Percentiles rank a stretch among this genome's conserved stretches.
These are phyloP conservation scores for Metroxylon sagu DNA, from an alignment of 176 grass and related monocot species.

Conservation along the genomic window DNA sequence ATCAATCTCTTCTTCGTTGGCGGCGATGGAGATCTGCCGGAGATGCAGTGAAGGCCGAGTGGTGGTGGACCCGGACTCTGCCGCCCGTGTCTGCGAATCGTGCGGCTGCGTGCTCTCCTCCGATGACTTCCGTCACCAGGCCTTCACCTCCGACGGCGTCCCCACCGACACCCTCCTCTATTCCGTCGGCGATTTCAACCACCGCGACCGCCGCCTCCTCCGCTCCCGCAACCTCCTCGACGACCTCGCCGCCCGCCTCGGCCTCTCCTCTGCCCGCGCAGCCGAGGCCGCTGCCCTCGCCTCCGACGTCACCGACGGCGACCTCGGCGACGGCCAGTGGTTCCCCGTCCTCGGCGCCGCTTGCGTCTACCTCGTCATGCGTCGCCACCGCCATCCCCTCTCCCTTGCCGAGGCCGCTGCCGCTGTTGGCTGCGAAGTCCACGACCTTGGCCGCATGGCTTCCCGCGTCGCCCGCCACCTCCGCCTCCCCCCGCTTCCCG, in stretches of 20 bases:
- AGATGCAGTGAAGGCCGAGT: slow-evolving; percentile 27
- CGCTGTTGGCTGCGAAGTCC: slow-evolving; percentile 15
- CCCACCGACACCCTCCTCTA: slow-evolving; percentile 23
- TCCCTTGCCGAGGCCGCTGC: slow-evolving; percentile 46
- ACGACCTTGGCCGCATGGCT: slow-evolving; percentile 35
- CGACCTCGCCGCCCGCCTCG: slow-evolving; percentile 30
- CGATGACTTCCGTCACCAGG: slow-evolving; percentile 34
- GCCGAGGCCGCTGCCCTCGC: slow-evolving; percentile 39
- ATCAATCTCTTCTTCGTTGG: slow-evolving; percentile 3
- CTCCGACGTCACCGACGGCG: slow-evolving; percentile 33
- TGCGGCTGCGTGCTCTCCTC: slow-evolving; percentile 29
- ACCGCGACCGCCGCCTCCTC: slow-evolving; percentile 41
- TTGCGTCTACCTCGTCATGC: slow-evolving; percentile 42
- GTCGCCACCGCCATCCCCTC: slow-evolving; percentile 40
- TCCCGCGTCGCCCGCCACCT: slow-evolving; percentile 39
- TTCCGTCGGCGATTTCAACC: slow-evolving; percentile 20
- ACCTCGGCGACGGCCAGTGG: slow-evolving; percentile 35
- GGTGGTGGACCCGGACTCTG: slow-evolving; percentile 38
- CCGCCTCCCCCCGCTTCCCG: slow-evolving; percentile 31
- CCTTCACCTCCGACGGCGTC: slow-evolving; percentile 31
- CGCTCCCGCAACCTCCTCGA: slow-evolving; percentile 20
- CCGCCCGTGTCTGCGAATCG: slow-evolving; percentile 31
- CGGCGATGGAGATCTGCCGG: slow-evolving; percentile 7
- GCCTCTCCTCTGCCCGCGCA: slow-evolving; percentile 23
- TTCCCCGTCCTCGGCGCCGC: slow-evolving; percentile 45